Evolutionary conservation across 306 rosid species (phyloP), one percentile per base, ranked within the genome.

Genomic region (Trifolium fragiferum): DNA sequence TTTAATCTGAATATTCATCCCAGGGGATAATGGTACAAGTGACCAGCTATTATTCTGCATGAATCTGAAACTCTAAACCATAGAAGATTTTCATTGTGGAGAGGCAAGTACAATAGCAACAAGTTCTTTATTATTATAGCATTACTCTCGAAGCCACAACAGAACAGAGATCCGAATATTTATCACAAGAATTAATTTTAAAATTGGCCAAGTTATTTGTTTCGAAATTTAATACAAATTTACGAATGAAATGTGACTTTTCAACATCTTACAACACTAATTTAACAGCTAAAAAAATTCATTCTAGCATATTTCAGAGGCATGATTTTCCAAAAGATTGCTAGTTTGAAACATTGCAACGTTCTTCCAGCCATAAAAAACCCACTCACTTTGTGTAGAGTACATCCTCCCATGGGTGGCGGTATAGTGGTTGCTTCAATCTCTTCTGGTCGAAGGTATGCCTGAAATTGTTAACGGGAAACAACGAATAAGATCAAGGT

Each of bases 381-480:
- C 14, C 72, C 68, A 37, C 72, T 95, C 92, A 95, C 87, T 92
- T 95, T 75, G 99, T 87, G 90, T 95, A 95, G 66, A 95, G 99
- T 83, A 90, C 97, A 75, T 92, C 98, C 84, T 95, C 99, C 99
- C 97, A 92, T 72, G 98, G 99, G 84, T 95, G 98, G 73, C 98
- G 99, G 93, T 95, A 92, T 23, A 95, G 96, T 3, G 97, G 98
- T 74, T 95, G 98, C 81, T 95, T 95, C 93, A 95, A 81, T 80
- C 99, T 92, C 98, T 92, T 90, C 77, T 95, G 99, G 86, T 95
- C 99, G 70, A 95, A 95, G 19, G 97, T 95, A 72, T 95, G 99
- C 87, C 99, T 92, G 90, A 66, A 72, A 77, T 73, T 85, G 76
- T 64, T 51, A 74, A 21, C 3, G 70, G 66, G 70, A 43, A 81